phyloP scores from a whole-genome alignment of 257 asterid genomes.

The Anisodus tanguticus region DNA sequence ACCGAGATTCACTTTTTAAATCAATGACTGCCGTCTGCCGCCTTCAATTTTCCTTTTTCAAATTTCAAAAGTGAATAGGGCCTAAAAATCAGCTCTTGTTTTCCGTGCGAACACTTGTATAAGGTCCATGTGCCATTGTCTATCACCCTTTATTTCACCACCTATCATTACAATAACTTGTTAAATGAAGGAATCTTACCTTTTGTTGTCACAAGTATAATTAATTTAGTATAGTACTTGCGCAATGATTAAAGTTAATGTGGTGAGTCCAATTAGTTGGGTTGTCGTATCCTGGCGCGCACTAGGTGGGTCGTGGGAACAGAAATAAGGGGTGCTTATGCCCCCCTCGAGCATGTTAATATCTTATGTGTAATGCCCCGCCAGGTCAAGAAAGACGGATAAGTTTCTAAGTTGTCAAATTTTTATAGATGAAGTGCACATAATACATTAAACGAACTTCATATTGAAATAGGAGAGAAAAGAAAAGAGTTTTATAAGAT shows the following conservation, averaged over 20 bases:
- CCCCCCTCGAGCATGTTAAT: not conserved
- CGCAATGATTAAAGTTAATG: slow-evolving; percentile 39
- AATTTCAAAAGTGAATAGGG: not conserved
- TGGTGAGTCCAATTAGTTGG: not conserved
- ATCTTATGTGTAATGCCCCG: not conserved
- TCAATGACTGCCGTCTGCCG: slow-evolving; percentile 34
- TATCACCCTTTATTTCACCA: slow-evolving; percentile 11
- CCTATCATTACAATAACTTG: slow-evolving; percentile 2
- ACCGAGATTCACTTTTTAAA: slow-evolving; percentile 23
- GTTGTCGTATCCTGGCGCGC: slow-evolving; percentile 28
- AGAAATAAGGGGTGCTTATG: not conserved
- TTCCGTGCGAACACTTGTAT: slow-evolving; percentile 42
- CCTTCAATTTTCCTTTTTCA: not conserved
- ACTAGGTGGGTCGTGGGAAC: not conserved
- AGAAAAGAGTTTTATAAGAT: too few relatives aligned
- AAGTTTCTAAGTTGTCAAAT: too few relatives aligned
- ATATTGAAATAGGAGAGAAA: too few relatives aligned
- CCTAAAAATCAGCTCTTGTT: slow-evolving; percentile 38
- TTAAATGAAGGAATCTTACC: slow-evolving; percentile 37
- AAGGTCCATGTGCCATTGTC: slow-evolving; percentile 34
- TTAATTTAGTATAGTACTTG: slow-evolving; percentile 20
- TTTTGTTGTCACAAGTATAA: not conserved
- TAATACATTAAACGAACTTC: too few relatives aligned
- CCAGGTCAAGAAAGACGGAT: too few relatives aligned
- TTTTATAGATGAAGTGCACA: too few relatives aligned